Base-by-base conservation (phyloP, 176 grass and related monocot species). In the Pontederia crassipes region DNA sequence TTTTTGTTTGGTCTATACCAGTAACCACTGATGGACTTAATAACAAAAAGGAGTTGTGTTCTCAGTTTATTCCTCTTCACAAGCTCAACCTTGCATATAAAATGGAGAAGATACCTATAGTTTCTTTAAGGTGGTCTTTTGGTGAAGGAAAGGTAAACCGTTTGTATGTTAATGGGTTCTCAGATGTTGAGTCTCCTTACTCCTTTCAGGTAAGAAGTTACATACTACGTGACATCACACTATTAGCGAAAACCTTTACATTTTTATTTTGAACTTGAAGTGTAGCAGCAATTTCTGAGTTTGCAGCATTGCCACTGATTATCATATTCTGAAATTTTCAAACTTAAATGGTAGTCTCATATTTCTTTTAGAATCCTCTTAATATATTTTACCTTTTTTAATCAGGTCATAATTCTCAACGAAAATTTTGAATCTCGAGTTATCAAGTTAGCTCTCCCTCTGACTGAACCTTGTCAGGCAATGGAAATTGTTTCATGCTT, bases 31-130 rank as follows among this genome's bases (percentile, higher is more conserved):
- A 64, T 18, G 66, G 73, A 45, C 47, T 46, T 35, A 74, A 13
- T 35, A 69, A 55, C 28, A 75, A 73, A 53, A 46, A 55, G 8
- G 71, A 73, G 32, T 26, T n/a, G n/a, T n/a, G 54, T 54, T 51
- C 32, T 70, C 87, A 74, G 48, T 91, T 75, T 78, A 48, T 85
- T 73, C 87, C 93, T 63, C 50, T 98, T 83, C 79, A 80, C 76
- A 98, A 79, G 74, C 81, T 98, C 67, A 88, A 98, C 73, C 87
- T 92, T 65, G 93, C 87, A 64, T 92, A 78, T 68, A 98, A 98
- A 63, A 66, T 92, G 78, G 87, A 85, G 58, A 98, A 83, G 79
- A 50, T 98, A 28, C 84, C 84, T 55, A 83, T 92, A 70, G 55
- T 77, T 52, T 80, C 76, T 71, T 83, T 98, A 75, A 77, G 68